Evolutionary conservation across 140 eudicot genomes (phyloP).

Genomic region (Oenanthe javanica): DNA sequence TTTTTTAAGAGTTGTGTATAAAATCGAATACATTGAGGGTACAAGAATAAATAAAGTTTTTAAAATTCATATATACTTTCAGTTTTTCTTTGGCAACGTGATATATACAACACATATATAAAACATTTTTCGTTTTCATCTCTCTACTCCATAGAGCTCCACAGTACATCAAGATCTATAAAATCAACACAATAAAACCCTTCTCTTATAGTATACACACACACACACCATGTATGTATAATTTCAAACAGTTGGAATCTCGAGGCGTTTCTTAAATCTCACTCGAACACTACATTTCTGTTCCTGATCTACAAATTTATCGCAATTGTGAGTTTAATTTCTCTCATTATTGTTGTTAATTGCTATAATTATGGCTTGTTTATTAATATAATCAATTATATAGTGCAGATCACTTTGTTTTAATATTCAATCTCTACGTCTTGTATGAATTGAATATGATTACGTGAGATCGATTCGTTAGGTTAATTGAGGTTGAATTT

Average conservation of each 20-base stretch:
- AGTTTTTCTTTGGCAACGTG: no score
- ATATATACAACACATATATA: no score
- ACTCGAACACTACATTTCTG: not conserved
- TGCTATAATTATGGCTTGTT: not conserved
- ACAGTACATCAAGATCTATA: not conserved
- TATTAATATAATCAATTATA: not conserved
- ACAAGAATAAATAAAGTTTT: no score
- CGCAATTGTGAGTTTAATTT: constrained; percentile 1
- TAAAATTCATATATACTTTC: no score
- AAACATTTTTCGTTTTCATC: no score
- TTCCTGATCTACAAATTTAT: not conserved
- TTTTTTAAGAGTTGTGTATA: no score
- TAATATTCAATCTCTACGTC: not conserved
- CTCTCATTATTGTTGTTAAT: not conserved
- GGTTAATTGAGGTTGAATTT: not conserved
- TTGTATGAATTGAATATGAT: not conserved
- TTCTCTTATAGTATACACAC: no score
- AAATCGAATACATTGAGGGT: no score
- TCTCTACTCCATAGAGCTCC: no score
- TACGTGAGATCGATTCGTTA: not conserved
- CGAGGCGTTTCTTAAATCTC: not conserved
- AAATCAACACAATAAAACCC: not conserved
- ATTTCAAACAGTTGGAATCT: not conserved
- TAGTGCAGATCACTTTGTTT: not conserved
- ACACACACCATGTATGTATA: not conserved